Conservation (phyloP, 2,329 filamentous ascomycete genomes). For the Aspergillus aculeatinus region DNA sequence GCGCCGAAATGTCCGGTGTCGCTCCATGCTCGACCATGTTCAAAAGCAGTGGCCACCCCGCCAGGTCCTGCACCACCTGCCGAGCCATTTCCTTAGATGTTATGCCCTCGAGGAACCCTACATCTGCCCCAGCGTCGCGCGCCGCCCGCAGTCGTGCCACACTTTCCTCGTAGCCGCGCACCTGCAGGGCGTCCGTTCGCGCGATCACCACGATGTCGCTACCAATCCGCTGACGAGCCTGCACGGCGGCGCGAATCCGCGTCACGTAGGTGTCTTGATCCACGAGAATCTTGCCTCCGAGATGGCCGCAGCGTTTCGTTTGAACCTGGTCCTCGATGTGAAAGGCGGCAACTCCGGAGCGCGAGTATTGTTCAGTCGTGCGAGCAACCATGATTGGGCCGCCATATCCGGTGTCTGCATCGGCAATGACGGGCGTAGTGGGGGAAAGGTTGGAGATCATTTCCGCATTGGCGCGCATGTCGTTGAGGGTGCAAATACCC, state of each 20-base stretch:
- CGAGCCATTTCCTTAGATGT: conserved; percentile 39
- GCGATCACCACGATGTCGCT: conserved; percentile 48
- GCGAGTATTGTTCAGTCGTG: conserved; percentile 52
- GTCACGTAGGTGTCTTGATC: conserved; percentile 34
- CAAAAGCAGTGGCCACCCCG: conserved; percentile 41
- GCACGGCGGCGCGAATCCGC: conserved; percentile 40
- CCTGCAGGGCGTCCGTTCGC: conserved; percentile 42
- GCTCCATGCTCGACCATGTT: conserved; percentile 49
- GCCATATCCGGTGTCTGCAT: conserved; percentile 57
- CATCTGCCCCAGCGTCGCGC: conserved; percentile 42
- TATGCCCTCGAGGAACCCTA: conserved; percentile 45
- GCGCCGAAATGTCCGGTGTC: conserved; percentile 40
- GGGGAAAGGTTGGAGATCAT: conserved; percentile 55
- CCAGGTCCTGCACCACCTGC: conserved; percentile 37
- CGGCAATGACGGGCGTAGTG: conserved; percentile 52
- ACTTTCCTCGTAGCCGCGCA: conserved; percentile 42
- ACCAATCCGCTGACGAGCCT: conserved; percentile 32
- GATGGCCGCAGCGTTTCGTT: conserved; percentile 44
- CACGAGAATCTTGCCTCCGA: conserved; percentile 42
- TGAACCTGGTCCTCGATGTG: conserved; percentile 60
- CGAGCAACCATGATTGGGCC: conserved; percentile 51
- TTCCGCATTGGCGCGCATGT: conserved; percentile 55
- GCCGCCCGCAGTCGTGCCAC: conserved; percentile 41
- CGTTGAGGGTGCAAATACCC: conserved; percentile 51
- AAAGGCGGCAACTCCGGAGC: conserved; percentile 55